These are phyloP conservation scores for Plasmodium chabaudi DNA, from an alignment of 169 alveolate genomes.

Conservation along the genomic window DNA sequence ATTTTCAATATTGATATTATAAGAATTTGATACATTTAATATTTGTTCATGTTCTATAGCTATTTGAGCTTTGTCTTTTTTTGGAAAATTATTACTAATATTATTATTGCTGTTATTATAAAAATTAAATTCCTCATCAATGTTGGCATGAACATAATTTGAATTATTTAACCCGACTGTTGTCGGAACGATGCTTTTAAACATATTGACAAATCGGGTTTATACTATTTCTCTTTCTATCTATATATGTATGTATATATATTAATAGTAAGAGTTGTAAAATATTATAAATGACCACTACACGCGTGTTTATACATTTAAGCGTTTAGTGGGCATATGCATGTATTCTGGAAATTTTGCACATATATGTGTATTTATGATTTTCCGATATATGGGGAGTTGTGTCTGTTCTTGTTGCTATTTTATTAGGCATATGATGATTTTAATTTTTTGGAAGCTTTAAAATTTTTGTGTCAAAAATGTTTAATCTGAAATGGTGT, in stretches of 20 bases:
- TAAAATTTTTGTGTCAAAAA: no score
- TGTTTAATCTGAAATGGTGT: no score
- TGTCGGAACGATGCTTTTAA: constrained; percentile 67
- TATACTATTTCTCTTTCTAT: not conserved
- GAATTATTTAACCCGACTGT: constrained; percentile 68
- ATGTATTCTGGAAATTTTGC: no score
- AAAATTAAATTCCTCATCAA: constrained; percentile 46
- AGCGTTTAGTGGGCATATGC: no score
- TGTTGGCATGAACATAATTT: constrained; percentile 66
- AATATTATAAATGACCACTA: no score
- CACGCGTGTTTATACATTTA: no score
- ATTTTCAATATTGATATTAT: constrained; percentile 24
- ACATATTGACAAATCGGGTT: constrained; percentile 24
- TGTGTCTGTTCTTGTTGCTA: no score
- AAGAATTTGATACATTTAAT: constrained; percentile 15
- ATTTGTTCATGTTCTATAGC: constrained; percentile 1
- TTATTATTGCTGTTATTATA: not conserved
- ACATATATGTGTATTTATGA: no score
- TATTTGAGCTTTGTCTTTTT: not conserved
- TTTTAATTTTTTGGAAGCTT: no score
- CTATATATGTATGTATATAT: not conserved
- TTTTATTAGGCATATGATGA: no score
- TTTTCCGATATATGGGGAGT: no score
- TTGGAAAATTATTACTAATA: not conserved
- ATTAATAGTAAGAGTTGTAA: not conserved